Conservation (phyloP, 306 rosid genomes). For the Crotalaria pallida region DNA sequence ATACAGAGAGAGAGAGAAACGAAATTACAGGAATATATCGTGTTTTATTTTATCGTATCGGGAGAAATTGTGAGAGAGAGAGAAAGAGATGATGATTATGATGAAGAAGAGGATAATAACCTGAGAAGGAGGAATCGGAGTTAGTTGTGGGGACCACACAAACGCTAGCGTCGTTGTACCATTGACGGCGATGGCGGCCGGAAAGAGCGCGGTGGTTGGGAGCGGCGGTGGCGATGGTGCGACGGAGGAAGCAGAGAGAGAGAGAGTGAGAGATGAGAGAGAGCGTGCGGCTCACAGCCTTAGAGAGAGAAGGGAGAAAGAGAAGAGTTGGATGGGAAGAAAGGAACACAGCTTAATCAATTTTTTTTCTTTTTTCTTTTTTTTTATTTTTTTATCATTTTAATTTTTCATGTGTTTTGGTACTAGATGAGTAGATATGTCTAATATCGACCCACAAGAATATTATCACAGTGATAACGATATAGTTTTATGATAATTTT, state of each 20-base stretch:
- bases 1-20: not conserved
- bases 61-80: not conserved
- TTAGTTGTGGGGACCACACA: not conserved
- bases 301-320: not conserved
- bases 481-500: too few relatives aligned
- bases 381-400: not conserved
- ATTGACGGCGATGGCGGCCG: not conserved
- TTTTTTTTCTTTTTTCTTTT: not conserved
- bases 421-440: too few relatives aligned
- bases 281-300: not conserved
- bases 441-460: too few relatives aligned
- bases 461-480: too few relatives aligned
- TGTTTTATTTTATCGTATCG: not conserved
- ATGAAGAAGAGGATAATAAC: too few relatives aligned
- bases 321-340: not conserved
- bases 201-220: not conserved
- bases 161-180: not conserved
- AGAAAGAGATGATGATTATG: not conserved
- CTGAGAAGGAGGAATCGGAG: not conserved
- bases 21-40: not conserved
- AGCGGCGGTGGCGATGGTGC: not conserved
- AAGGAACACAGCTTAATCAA: not conserved
- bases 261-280: not conserved
- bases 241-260: not conserved
- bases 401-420: too few relatives aligned